Evolutionary conservation across 1,284 basidiomycete genomes (phyloP), one percentile per base, ranked within the genome.

Genomic region (Naganishia cerealis): DNA sequence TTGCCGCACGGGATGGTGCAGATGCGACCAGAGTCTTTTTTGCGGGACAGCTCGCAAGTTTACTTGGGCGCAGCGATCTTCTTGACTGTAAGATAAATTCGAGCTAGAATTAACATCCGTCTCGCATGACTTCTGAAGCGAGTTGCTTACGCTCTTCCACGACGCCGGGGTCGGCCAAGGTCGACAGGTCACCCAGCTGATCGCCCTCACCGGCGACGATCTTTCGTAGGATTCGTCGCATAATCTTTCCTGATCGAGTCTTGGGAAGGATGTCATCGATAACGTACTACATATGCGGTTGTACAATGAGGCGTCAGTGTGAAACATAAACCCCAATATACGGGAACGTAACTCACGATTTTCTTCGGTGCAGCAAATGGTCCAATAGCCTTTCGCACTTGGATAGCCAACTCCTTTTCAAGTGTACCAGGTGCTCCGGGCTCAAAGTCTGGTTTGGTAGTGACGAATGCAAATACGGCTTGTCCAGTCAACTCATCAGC

Each of bases 221-320:
- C 87, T 99, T 98, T 76, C 95, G 87, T 84, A 97, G 86, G 71
- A 96, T 90, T 65, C 95, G 87, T 67, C 94, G 87, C 89, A 97
- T 94, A 48, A 91, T 89, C 88, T 97, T 98, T 53, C 95, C 95
- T n/a, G 89, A 91, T 62, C 94, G 86, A 56, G 95, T 99, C 87
- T 98, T 98, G 57, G 95, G 95, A 68, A 98, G 83, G 40, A 56
- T 62, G 80, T 97, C 94, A 46, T 77, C 74, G 73, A 95, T 90
- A 74, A 97, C 83, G 80, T 87, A 88, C 75, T 78, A 55, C 39
- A 29, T 9, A 18, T 67, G 65, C 63, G 54, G 54, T 50, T 18
- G 43, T 54, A 33, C 15, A 24, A 24, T 3, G 18, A n/a, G 13
- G 15, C 3, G 53, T 46, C 26, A 62, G 21, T 54, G 24, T 18